Evolutionary conservation across 2,329 filamentous ascomycete genomes (phyloP).

Genomic region (Fusarium sp.): DNA sequence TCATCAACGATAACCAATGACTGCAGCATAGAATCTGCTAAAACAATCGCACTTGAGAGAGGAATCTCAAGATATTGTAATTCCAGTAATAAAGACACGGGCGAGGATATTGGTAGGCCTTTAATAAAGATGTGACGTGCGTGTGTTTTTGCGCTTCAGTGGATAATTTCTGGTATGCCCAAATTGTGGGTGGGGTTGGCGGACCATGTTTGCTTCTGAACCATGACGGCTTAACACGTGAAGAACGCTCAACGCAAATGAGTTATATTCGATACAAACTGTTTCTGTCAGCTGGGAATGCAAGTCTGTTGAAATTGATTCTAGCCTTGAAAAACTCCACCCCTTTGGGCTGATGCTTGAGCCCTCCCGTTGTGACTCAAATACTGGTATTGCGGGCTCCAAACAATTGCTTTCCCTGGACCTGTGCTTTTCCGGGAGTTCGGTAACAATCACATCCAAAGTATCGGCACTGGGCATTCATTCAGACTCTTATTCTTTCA

Average conservation of each 20-base stretch:
- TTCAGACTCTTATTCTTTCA: no score
- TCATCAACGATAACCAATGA: background rate
- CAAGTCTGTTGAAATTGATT: fast-evolving
- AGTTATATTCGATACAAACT: background rate
- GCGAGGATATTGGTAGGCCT: fast-evolving
- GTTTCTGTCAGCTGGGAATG: fast-evolving
- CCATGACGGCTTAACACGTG: no score
- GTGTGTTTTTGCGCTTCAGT: background rate
- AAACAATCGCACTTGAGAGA: background rate
- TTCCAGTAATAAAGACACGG: fast-evolving
- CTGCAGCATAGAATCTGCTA: fast-evolving
- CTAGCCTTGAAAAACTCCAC: fast-evolving
- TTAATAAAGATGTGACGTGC: background rate
- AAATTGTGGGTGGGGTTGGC: background rate
- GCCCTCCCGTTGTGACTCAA: background rate
- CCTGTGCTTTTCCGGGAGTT: fast-evolving
- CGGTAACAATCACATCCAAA: background rate
- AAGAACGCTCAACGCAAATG: background rate
- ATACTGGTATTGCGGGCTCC: no score
- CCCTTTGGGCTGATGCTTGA: fast-evolving
- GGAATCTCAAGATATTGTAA: background rate
- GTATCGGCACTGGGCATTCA: background rate
- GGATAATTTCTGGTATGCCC: background rate
- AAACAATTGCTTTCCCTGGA: background rate
- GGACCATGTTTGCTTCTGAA: no score